A percentile compares a stretch with the other conserved stretches of the same genome.
Evolutionary conservation across 306 rosid species (phyloP).

Genomic region (Quercus engelmannii): DNA sequence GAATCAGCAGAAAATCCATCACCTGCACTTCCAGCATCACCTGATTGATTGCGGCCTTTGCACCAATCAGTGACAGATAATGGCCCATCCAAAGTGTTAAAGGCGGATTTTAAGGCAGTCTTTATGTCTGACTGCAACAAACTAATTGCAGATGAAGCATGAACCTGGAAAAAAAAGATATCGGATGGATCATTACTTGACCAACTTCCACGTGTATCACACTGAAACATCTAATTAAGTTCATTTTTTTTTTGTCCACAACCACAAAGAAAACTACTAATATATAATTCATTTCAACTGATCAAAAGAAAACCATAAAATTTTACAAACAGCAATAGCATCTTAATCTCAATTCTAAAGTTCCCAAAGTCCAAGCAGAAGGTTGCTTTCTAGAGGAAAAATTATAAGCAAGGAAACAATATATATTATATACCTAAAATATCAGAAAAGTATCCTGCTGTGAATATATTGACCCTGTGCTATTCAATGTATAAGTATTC

Average conservation of each 20-base stretch:
- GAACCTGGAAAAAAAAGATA: slow-evolving; percentile 55
- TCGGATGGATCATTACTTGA: slow-evolving; percentile 21
- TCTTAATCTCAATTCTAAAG: neutral
- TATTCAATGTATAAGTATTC: neutral
- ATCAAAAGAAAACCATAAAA: neutral
- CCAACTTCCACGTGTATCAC: slow-evolving; percentile 14
- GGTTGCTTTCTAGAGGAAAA: neutral
- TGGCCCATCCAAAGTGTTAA: slow-evolving; percentile 84
- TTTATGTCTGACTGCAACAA: slow-evolving; percentile 93
- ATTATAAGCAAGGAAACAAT: neutral
- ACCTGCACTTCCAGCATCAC: slow-evolving; percentile 56
- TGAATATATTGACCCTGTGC: neutral
- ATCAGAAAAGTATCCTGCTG: neutral
- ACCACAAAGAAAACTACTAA: slow-evolving; percentile 2
- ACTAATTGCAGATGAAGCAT: slow-evolving; percentile 75
- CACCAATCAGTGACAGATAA: slow-evolving; percentile 90
- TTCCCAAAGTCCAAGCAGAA: neutral
- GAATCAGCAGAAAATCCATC: slow-evolving; percentile 90
- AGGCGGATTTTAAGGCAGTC: slow-evolving; percentile 91
- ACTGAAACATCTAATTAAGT: neutral
- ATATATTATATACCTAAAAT: neutral
- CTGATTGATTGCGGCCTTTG: slow-evolving; percentile 79
- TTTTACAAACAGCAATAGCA: neutral
- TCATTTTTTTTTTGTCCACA: neutral
- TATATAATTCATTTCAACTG: neutral